Percentiles rank a stretch among this genome's conserved stretches.
Conservation (phyloP, 2,329 filamentous ascomycete genomes). For the Pestalotiopsis sp. region DNA sequence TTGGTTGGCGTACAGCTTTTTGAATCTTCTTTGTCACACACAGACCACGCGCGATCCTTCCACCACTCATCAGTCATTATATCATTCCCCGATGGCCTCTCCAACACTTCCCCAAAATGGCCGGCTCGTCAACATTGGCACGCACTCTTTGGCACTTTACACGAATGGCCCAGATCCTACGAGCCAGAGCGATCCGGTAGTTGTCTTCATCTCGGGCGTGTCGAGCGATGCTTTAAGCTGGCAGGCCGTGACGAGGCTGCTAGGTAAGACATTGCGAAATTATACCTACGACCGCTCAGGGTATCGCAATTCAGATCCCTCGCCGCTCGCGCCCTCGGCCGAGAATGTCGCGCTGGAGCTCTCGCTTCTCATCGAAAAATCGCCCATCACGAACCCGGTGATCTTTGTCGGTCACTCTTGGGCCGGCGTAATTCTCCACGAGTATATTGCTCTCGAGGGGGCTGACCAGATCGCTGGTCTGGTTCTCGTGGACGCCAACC, state of each 20-base stretch:
- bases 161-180: slow-evolving; percentile 8
- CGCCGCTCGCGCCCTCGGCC: slow-evolving; percentile 11
- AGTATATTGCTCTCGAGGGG: slow-evolving; percentile 8
- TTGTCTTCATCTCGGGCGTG: slow-evolving; percentile 13
- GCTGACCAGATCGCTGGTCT: slow-evolving; percentile 7
- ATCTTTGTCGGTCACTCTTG: slow-evolving; percentile 13
- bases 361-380: slow-evolving; percentile 8
- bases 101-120: slow-evolving; percentile 20
- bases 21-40: no score
- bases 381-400: slow-evolving; percentile 10
- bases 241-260: slow-evolving; percentile 10
- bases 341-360: slow-evolving; percentile 12
- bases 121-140: slow-evolving; percentile 16
- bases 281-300: slow-evolving; percentile 14
- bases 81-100: slow-evolving; percentile 4
- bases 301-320: slow-evolving; percentile 11
- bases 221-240: slow-evolving; percentile 14
- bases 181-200: slow-evolving; percentile 9
- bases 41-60: no score
- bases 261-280: neutral
- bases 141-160: slow-evolving; percentile 9
- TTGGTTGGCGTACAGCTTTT: no score
- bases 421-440: slow-evolving; percentile 11
- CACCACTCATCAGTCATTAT: neutral
- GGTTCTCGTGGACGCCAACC: slow-evolving; percentile 14